These are phyloP conservation scores for Calonectria ilicicola DNA, from an alignment of 2,329 filamentous ascomycete species.

Conservation along the genomic window DNA sequence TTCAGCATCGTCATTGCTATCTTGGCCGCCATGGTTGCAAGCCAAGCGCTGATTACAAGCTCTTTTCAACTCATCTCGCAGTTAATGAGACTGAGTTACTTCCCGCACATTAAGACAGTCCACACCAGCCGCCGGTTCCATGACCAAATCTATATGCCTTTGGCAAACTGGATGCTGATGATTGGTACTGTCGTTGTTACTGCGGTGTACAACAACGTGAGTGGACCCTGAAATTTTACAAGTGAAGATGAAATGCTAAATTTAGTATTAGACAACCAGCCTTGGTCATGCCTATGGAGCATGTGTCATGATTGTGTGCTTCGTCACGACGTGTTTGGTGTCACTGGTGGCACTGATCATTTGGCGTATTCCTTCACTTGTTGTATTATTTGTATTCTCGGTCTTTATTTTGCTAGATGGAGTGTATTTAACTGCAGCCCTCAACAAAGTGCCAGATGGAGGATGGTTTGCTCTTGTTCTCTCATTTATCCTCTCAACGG, in stretches of 20 bases:
- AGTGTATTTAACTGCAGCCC: constrained; percentile 75
- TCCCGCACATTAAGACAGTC: constrained; percentile 79
- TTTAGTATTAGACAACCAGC: constrained; percentile 62
- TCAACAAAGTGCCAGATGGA: constrained; percentile 80
- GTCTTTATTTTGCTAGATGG: constrained; percentile 76
- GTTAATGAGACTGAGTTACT: constrained; percentile 78
- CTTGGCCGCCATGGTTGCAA: constrained; percentile 79
- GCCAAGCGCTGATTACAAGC: constrained; percentile 82
- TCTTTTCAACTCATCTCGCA: constrained; percentile 78
- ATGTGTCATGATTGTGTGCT: constrained; percentile 84
- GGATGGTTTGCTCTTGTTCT: constrained; percentile 83
- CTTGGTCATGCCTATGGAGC: constrained; percentile 83
- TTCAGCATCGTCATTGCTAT: constrained; percentile 77
- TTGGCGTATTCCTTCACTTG: constrained; percentile 71
- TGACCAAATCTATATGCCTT: constrained; percentile 81
- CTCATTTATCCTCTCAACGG: constrained; percentile 68
- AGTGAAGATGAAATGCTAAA: constrained; percentile 37
- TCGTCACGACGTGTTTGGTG: constrained; percentile 82
- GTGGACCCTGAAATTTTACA: constrained; percentile 28
- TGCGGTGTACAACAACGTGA: constrained; percentile 77
- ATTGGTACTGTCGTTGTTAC: constrained; percentile 81
- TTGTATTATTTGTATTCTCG: constrained; percentile 73
- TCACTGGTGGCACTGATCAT: constrained; percentile 78
- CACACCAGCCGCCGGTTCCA: constrained; percentile 79
- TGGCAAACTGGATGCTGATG: constrained; percentile 83